These are phyloP conservation scores for Trichomonas gallinae DNA, from an alignment of 208 protist genomes.

Conservation along the genomic window DNA sequence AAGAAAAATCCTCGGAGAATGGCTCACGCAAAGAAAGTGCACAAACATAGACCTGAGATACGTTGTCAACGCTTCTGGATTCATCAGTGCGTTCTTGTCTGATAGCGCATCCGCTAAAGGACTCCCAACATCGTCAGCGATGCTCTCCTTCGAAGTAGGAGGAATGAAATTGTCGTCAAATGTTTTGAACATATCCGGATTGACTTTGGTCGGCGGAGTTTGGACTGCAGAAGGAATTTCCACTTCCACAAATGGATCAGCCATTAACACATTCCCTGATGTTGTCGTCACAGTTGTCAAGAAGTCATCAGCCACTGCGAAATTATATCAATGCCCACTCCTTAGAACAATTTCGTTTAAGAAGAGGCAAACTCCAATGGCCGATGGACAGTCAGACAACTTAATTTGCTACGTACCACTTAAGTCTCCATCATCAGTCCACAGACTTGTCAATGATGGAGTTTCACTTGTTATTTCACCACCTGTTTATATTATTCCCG, in stretches of 20 bases:
- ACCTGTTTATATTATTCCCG: background rate
- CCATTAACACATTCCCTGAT: background rate
- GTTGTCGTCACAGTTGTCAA: background rate
- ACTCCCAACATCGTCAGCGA: background rate
- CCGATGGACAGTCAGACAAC: background rate
- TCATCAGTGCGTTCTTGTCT: background rate
- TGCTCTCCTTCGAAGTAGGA: background rate
- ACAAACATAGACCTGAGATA: background rate
- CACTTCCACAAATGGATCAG: background rate
- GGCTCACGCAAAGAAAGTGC: background rate
- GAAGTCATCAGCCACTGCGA: background rate
- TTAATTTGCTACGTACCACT: background rate
- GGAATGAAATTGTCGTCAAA: background rate
- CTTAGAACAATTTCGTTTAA: background rate
- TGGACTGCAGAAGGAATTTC: background rate
- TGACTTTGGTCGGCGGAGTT: background rate
- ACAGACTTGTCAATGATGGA: background rate
- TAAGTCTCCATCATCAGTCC: background rate
- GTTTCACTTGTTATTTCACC: background rate
- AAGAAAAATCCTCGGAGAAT: background rate
- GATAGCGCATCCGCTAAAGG: background rate
- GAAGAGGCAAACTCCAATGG: background rate
- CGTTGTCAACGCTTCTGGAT: background rate
- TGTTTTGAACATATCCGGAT: background rate
- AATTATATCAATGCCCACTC: background rate